Base-by-base conservation (phyloP, 441 rosid species). In the Corymbia calophylla region DNA sequence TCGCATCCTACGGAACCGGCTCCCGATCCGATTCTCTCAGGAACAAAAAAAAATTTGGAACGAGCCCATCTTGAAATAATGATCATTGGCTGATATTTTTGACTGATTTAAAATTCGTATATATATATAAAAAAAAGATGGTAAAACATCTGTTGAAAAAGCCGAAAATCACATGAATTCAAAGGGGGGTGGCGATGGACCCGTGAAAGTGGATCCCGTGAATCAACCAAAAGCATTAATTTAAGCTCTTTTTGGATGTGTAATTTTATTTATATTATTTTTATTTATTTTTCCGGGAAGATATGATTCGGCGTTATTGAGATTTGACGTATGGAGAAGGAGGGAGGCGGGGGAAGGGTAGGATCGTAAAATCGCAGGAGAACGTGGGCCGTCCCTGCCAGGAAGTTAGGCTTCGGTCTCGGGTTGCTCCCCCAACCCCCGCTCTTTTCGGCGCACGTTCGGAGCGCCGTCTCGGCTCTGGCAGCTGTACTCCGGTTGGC, bases 371-470 rank as follows among this genome's bases (percentile, higher is more conserved):
- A 56, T 55, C 89, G 53, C 66, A 53, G 17, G 84, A 39, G 84
- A 73, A 73, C 84, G 51, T 73, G 84, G 2, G 51, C 51, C 84
- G 49, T 39, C 48, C 84, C 60, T 88, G 68, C 92, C 91, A 35
- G 87, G 88, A 90, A 92, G 90, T 53, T 31, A 64, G 93, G 92
- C 88, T 89, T 87, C 17, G 3, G 55, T 73, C 51, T 62, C n/a
- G 87, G 90, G 91, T 73, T 16, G 27, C 9, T 17, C 32, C 68
- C 32, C 49, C 29, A 39, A 39, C 49, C 27, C 18, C 11, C 6
- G 14, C n/a, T 29, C 64, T 58, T 58, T 51, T 53, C 12, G 12
- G 84, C 84, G 89, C 91, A 90, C 88, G 91, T 88, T 90, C 81
- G 88, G 82, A 49, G 68, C 91, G 90, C 91, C 90, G 89, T 31